phyloP scores from a whole-genome alignment of 352 stramenopile genomes.

The Pythium rishiriense region DNA sequence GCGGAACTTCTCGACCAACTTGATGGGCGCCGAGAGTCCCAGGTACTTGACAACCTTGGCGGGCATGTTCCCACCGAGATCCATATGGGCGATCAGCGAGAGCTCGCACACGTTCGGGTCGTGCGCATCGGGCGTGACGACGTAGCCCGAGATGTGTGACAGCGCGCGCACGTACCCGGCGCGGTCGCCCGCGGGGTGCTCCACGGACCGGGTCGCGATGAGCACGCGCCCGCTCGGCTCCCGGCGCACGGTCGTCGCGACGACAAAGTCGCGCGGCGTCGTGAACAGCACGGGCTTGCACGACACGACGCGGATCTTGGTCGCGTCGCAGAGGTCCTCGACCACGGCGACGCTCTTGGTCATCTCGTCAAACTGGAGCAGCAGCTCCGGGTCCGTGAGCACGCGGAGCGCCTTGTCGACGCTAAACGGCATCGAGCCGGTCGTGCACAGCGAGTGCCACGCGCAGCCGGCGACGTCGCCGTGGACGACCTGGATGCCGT shows the following conservation, averaged over 20 bases:
- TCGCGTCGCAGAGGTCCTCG: constrained; percentile 62
- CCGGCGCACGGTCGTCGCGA: constrained; percentile 54
- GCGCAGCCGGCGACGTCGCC: constrained; percentile 55
- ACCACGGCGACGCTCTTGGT: constrained; percentile 61
- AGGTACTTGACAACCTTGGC: constrained; percentile 69
- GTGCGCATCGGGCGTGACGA: constrained; percentile 57
- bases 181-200: constrained; percentile 48
- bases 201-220: constrained; percentile 74
- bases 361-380: constrained; percentile 78
- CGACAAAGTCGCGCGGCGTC: constrained; percentile 67
- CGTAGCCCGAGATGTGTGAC: constrained; percentile 66
- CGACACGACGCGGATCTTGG: constrained; percentile 57
- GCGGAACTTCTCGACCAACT: constrained; percentile 71
- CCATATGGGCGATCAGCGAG: constrained; percentile 72
- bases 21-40: constrained; percentile 75
- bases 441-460: constrained; percentile 77
- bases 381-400: constrained; percentile 53
- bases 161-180: constrained; percentile 31
- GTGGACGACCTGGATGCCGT: constrained; percentile 75
- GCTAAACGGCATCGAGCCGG: constrained; percentile 54
- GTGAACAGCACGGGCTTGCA: constrained; percentile 78
- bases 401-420: constrained; percentile 51
- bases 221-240: constrained; percentile 53
- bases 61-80: constrained; percentile 68
- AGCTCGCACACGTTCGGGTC: constrained; percentile 69